Evolutionary conservation across 495 filamentous ascomycete species (phyloP).

Genomic region (Gamarada debralockiae): DNA sequence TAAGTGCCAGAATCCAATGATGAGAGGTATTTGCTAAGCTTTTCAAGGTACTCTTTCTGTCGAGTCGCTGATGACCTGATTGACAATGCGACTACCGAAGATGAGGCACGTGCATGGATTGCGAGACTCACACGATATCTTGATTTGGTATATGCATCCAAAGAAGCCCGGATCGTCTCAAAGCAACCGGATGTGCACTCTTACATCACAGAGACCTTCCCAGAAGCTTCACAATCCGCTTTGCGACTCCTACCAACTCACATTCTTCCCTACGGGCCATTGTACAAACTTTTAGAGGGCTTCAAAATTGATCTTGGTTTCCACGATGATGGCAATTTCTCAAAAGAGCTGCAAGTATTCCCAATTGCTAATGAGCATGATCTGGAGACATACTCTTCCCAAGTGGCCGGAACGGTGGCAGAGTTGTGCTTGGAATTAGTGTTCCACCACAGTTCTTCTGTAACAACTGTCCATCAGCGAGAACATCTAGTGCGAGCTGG

Average conservation of each 20-base stretch:
- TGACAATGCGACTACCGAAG: conserved; percentile 45
- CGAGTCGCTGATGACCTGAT: conserved; percentile 67
- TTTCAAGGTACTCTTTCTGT: conserved; percentile 60
- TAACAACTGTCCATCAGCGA: conserved; percentile 20
- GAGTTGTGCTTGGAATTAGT: conserved; percentile 60
- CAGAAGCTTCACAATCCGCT: conserved; percentile 39
- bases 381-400: conserved; percentile 51
- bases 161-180: conserved; percentile 8
- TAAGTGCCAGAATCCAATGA: conserved; percentile 23
- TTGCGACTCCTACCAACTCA: conserved; percentile 49
- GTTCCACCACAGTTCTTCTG: conserved; percentile 41
- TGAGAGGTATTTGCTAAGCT: not conserved
- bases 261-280: conserved; percentile 45
- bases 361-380: conserved; percentile 53
- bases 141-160: conserved; percentile 32
- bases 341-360: conserved; percentile 24
- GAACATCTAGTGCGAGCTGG: conserved; percentile 40
- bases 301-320: conserved; percentile 61
- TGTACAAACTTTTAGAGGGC: conserved; percentile 56
- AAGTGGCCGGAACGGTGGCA: conserved; percentile 66
- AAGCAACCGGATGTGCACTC: conserved; percentile 19
- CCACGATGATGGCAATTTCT: conserved; percentile 6
- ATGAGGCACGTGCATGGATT: conserved; percentile 47
- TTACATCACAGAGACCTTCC: conserved; percentile 41
- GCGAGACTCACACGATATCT: conserved; percentile 47